phyloP scores from a whole-genome alignment of 257 asterid species.

The Paulownia fortunei region DNA sequence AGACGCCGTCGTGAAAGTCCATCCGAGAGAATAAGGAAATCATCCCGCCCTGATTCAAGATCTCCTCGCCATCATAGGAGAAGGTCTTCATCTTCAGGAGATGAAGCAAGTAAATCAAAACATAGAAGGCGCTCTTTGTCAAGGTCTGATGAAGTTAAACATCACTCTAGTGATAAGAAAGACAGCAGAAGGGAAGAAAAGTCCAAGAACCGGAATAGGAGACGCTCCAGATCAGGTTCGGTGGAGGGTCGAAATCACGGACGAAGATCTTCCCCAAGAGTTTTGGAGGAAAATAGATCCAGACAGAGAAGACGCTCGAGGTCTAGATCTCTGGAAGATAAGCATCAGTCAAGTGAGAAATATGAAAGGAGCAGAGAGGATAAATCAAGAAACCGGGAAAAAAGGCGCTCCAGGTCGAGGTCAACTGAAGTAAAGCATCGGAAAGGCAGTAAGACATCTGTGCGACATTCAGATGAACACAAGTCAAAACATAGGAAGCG shows the following conservation, averaged over 20 bases:
- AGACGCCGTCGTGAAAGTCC: constrained; percentile 59
- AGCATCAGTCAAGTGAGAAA: constrained; percentile 49
- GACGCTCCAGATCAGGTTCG: constrained; percentile 66
- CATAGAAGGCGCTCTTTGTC: constrained; percentile 76
- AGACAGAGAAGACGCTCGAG: constrained; percentile 61
- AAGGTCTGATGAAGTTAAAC: constrained; percentile 67
- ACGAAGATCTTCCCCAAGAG: constrained; percentile 52
- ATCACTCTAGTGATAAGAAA: constrained; percentile 57
- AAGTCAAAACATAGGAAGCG: constrained; percentile 60
- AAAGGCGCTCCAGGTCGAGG: constrained; percentile 60
- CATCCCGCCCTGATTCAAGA: constrained; percentile 61
- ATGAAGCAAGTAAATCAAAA: constrained; percentile 63
- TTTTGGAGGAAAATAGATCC: constrained; percentile 59
- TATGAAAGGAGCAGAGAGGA: constrained; percentile 62
- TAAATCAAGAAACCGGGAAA: constrained; percentile 56
- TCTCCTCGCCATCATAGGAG: constrained; percentile 70
- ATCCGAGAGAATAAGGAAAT: constrained; percentile 55
- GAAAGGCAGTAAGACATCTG: constrained; percentile 50
- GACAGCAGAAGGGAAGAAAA: constrained; percentile 55
- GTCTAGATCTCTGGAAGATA: constrained; percentile 68
- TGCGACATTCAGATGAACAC: constrained; percentile 50
- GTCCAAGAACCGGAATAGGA: constrained; percentile 53
- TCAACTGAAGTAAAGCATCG: constrained; percentile 57
- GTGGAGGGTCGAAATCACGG: constrained; percentile 48
- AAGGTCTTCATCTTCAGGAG: constrained; percentile 67